Conservation (phyloP, 345 rosid species). For the Murraya paniculata region DNA sequence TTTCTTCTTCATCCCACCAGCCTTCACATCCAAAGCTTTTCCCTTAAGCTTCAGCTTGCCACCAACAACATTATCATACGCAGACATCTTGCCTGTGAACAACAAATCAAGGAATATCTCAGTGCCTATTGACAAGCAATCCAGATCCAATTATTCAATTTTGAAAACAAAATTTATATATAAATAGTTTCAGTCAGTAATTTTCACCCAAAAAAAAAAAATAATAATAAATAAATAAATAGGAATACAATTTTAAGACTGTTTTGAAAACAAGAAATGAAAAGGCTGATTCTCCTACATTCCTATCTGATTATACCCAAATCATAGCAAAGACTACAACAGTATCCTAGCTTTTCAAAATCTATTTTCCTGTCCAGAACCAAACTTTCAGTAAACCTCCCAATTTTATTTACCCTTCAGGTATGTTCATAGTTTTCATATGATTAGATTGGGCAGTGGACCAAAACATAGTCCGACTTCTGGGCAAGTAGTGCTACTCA, state of each 20-base stretch:
- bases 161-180: background rate
- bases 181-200: background rate
- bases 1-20: slow-evolving; percentile 82
- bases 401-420: background rate
- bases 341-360: too few relatives aligned
- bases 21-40: slow-evolving; percentile 87
- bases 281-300: background rate
- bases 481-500: too few relatives aligned
- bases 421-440: background rate
- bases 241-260: background rate
- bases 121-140: background rate
- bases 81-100: slow-evolving; percentile 48
- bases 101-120: background rate
- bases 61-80: slow-evolving; percentile 66
- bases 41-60: slow-evolving; percentile 96
- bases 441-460: too few relatives aligned
- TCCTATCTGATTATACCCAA: background rate
- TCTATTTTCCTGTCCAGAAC: background rate
- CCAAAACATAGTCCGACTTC: too few relatives aligned
- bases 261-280: background rate
- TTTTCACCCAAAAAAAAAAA: background rate
- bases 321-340: background rate
- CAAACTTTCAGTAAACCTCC: background rate
- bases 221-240: too few relatives aligned
- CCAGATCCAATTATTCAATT: background rate